Conservation (phyloP, 306 rosid genomes). For the Heteromeles arbutifolia region DNA sequence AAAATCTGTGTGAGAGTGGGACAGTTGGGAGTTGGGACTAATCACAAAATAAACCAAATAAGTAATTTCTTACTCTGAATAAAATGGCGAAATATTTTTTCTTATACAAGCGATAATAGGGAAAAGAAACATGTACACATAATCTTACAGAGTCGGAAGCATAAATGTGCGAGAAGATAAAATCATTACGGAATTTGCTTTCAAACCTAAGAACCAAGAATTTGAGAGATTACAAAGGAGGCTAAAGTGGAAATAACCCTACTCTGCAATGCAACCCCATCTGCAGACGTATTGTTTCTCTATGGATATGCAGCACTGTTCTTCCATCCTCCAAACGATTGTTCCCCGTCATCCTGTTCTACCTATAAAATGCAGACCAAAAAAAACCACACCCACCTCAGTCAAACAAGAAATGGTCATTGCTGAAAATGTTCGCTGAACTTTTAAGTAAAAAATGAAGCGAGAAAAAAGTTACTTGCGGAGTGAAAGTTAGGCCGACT, state of each 20-base stretch:
- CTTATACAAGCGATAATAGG: no score
- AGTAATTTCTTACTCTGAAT: no score
- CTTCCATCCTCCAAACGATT: slow-evolving; percentile 68
- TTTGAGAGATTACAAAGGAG: background rate
- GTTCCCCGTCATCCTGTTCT: slow-evolving; percentile 22
- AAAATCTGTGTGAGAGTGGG: no score
- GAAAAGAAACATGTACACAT: no score
- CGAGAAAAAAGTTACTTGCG: slow-evolving; percentile 26
- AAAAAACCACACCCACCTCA: background rate
- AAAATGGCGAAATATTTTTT: no score
- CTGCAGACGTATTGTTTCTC: background rate
- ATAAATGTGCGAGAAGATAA: no score
- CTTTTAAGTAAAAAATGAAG: no score
- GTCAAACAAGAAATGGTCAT: background rate
- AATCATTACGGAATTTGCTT: background rate
- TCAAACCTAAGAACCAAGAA: background rate
- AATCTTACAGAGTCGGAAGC: no score
- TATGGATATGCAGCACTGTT: slow-evolving; percentile 25
- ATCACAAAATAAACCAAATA: no score
- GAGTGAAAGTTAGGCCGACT: slow-evolving; percentile 62
- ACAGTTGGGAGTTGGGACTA: no score
- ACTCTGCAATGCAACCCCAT: background rate
- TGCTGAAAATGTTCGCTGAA: background rate
- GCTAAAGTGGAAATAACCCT: background rate
- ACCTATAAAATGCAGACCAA: slow-evolving; percentile 33